phyloP scores from a whole-genome alignment of 2,329 filamentous ascomycete species.

The Ilyonectria mors-panacis region DNA sequence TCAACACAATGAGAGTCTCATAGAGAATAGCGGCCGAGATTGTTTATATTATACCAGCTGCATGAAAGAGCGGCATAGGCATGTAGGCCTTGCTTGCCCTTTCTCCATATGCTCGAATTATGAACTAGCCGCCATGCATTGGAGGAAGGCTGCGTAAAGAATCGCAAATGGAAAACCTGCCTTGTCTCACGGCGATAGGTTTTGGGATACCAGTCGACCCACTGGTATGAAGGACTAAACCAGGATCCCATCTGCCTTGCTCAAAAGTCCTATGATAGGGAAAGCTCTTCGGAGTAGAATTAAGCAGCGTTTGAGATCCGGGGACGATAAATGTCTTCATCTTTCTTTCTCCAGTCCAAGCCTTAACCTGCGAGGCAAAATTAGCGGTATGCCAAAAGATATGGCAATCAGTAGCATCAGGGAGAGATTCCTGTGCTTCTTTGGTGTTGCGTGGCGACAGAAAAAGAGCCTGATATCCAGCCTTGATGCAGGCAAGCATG shows the following conservation, averaged over 20 bases:
- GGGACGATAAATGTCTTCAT: conserved; percentile 43
- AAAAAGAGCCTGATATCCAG: conserved; percentile 57
- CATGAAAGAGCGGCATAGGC: no score
- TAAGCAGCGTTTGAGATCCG: not conserved
- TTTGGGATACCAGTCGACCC: conserved; percentile 56
- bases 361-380: not conserved
- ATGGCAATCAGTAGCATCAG: conserved; percentile 45
- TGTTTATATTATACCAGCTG: no score
- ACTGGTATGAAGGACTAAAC: conserved; percentile 54
- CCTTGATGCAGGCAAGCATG: conserved; percentile 58
- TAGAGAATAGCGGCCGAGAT: no score
- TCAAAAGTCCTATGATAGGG: conserved; percentile 51
- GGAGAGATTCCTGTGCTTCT: conserved; percentile 47
- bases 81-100: no score
- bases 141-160: no score
- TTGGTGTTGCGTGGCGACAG: conserved; percentile 52
- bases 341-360: not conserved
- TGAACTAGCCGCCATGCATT: no score
- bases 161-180: conserved; percentile 23
- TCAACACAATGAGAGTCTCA: no score
- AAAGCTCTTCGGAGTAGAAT: conserved; percentile 37
- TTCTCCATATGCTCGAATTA: no score
- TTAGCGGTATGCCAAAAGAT: conserved; percentile 24
- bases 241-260: conserved; percentile 49
- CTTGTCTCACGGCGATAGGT: conserved; percentile 38